These are phyloP conservation scores for Calonectria hawksworthii DNA, from an alignment of 2,329 filamentous ascomycete genomes.

Conservation along the genomic window DNA sequence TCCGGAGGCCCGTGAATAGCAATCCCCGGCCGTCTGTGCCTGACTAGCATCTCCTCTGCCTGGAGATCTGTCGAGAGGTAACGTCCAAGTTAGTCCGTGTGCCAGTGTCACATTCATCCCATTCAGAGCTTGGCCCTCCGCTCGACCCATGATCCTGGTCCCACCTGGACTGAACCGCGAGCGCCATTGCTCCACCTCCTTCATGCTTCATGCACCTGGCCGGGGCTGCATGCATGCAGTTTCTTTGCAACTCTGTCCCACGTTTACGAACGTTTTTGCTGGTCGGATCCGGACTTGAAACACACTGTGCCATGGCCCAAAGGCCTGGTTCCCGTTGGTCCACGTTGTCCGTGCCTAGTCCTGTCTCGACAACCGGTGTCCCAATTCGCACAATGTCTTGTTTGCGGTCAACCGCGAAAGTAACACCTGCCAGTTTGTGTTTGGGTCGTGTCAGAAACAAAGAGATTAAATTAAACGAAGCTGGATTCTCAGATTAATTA, in stretches of 20 bases:
- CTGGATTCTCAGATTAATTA: not conserved
- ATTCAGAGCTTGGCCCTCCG: constrained; percentile 8
- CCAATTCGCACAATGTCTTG: not conserved
- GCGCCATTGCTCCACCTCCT: constrained; percentile 25
- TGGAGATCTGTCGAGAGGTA: not conserved
- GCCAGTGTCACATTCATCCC: constrained; percentile 11
- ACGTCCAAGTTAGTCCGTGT: constrained; percentile 14
- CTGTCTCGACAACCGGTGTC: not conserved
- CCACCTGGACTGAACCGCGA: constrained; percentile 20
- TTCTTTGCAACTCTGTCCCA: constrained; percentile 23
- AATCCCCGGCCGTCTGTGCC: not conserved
- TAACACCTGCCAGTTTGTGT: not conserved
- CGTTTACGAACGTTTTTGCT: constrained; percentile 26
- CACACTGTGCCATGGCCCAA: constrained; percentile 18
- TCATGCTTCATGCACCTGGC: constrained; percentile 35
- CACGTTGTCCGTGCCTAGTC: constrained; percentile 16
- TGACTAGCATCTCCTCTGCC: not conserved
- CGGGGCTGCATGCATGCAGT: constrained; percentile 28
- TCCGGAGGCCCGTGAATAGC: not conserved
- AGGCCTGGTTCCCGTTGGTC: constrained; percentile 23
- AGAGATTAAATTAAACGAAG: not conserved
- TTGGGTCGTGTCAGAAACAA: not conserved
- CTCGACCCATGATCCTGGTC: constrained; percentile 29
- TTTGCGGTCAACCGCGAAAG: not conserved
- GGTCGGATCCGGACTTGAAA: constrained; percentile 33